Evolutionary conservation across 768 basidiomycete species (phyloP).

Genomic region (Paxillus involutus): DNA sequence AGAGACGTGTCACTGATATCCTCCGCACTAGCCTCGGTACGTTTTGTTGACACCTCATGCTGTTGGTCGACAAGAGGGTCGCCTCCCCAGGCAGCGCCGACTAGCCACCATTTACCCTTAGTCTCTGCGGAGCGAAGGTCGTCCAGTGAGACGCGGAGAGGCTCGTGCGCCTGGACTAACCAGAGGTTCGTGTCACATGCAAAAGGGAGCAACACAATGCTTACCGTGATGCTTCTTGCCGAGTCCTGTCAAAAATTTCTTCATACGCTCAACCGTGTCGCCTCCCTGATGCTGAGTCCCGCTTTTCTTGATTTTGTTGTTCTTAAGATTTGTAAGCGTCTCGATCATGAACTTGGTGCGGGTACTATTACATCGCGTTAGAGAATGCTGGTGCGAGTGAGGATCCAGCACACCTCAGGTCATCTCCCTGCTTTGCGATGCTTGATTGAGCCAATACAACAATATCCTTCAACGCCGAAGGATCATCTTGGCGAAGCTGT

Average conservation of each 20-base stretch:
- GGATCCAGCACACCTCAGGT: conserved; percentile 46
- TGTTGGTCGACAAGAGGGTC: conserved; percentile 83
- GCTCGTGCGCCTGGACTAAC: conserved; percentile 78
- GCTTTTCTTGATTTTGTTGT: conserved; percentile 76
- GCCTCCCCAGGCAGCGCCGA: conserved; percentile 94
- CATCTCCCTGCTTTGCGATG: conserved; percentile 48
- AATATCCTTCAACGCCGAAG: conserved; percentile 89
- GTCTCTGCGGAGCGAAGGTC: conserved; percentile 83
- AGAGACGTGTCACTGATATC: conserved; percentile 44
- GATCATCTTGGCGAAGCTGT: conserved; percentile 90
- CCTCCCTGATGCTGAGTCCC: conserved; percentile 67
- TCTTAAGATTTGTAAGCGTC: conserved; percentile 88
- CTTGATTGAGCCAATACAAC: conserved; percentile 78
- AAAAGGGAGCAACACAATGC: not conserved
- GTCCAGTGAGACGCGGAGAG: conserved; percentile 79
- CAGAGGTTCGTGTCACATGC: conserved; percentile 1
- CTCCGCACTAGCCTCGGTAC: conserved; percentile 25
- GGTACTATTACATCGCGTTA: conserved; percentile 50
- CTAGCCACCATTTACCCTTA: conserved; percentile 98
- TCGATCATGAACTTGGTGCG: conserved; percentile 96
- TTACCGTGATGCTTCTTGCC: conserved; percentile 75
- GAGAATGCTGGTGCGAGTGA: not conserved
- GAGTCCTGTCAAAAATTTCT: conserved; percentile 78
- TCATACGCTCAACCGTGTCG: conserved; percentile 82
- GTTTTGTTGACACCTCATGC: conserved; percentile 25